Percentiles rank a stretch among this genome's conserved stretches.
phyloP scores from a whole-genome alignment of 805 yeast genomes.

The Tetrapisispora iriomotensis region DNA sequence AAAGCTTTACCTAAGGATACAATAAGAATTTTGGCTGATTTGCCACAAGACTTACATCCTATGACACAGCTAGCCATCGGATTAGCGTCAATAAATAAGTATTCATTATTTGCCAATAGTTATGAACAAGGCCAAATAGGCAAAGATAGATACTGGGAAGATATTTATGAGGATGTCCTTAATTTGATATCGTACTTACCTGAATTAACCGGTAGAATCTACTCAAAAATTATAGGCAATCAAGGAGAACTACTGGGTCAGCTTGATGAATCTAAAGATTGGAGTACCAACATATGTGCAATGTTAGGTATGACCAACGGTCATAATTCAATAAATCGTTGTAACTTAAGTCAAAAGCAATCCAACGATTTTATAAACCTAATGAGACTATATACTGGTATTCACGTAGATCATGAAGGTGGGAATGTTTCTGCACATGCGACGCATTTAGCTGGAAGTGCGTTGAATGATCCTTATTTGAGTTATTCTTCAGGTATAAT shows the following conservation, averaged over 20 bases:
- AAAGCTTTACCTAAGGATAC: slow-evolving; percentile 52
- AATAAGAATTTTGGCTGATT: slow-evolving; percentile 46
- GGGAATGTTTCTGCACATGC: slow-evolving; percentile 84
- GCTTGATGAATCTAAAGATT: slow-evolving; percentile 48
- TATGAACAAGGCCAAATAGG: slow-evolving; percentile 57
- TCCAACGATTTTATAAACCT: slow-evolving; percentile 56
- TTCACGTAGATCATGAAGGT: slow-evolving; percentile 85
- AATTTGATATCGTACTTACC: slow-evolving; percentile 67
- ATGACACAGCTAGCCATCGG: slow-evolving; percentile 79
- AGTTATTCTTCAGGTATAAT: slow-evolving; percentile 70
- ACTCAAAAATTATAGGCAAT: slow-evolving; percentile 43
- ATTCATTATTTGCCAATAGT: slow-evolving; percentile 60
- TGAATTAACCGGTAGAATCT: slow-evolving; percentile 62
- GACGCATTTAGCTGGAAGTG: slow-evolving; percentile 77
- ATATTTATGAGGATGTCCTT: slow-evolving; percentile 61
- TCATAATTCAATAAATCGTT: slow-evolving; percentile 25
- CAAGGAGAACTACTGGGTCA: slow-evolving; percentile 47
- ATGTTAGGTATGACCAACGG: slow-evolving; percentile 47
- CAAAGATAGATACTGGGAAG: slow-evolving; percentile 67
- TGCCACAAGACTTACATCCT: slow-evolving; percentile 67
- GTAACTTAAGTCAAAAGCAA: slow-evolving; percentile 28
- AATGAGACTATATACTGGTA: slow-evolving; percentile 68
- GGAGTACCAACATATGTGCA: slow-evolving; percentile 62
- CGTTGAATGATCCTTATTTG: slow-evolving; percentile 65
- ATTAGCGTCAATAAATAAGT: slow-evolving; percentile 60